Evolutionary conservation across 2,329 filamentous ascomycete genomes (phyloP), one percentile per base, ranked within the genome.

Genomic region (Berkeleyomyces rouxiae): DNA sequence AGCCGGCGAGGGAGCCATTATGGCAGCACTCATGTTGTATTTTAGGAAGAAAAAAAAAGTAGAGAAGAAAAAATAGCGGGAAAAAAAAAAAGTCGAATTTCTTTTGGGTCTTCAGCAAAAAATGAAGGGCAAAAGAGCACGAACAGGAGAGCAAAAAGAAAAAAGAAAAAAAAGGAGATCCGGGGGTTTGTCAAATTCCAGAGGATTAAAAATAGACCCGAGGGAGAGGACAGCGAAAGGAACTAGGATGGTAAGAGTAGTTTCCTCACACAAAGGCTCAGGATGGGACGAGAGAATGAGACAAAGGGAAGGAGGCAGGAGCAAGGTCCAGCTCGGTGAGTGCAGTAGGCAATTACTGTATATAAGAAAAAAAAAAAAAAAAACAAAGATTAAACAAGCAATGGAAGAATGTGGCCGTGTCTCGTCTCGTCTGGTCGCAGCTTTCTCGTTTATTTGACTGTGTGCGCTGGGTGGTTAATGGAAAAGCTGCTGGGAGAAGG

Each of bases 1-100:
- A 74, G 82, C 82, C 70, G 82, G 83, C 71, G 83, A 85, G 67
- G 82, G 82, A 71, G 81, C 82, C 83, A 85, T 85, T 71, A 85
- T 80, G 73, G 81, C 82, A 72, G 83, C 78, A 76, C 82, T 85
- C 83, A 86, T 86, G 72, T 69, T 84, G 72, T 43, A 57, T 39
- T 57, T 57, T 33, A 39, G 37, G 23, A 39, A 40, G 23, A 37
- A 16, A 59, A 59, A 36, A 58, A 42, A 57, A 58, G 44, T 33
- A 31, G 23, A 37, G 37, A 40, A 37, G 37, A 23, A 39, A 62
- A 42, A 42, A 61, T 40, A 63, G 53, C 44, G 36, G 36, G 37
- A 37, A 49, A 57, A 61, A 61, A 44, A 59, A 59, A 9, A 33
- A 11, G 11, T 58, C 31, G 39, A 58, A 13, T 37, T 23, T 44